phyloP scores from a whole-genome alignment of 2,329 filamentous ascomycete genomes.

The Myriosclerotinia scirpicola region DNA sequence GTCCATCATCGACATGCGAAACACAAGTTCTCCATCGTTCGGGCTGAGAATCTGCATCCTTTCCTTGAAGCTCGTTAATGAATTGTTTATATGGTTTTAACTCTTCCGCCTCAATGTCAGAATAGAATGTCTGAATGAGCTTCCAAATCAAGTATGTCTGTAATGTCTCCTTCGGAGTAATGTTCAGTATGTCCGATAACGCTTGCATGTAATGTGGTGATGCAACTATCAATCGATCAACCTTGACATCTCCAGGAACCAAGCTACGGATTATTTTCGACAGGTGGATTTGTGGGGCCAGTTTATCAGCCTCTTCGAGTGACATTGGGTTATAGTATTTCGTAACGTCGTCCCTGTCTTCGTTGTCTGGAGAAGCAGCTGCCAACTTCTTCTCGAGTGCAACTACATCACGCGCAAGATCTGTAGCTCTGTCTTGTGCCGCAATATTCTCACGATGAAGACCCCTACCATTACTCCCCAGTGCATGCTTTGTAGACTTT shows the following conservation, averaged over 20 bases:
- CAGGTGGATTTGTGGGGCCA: conserved; percentile 58
- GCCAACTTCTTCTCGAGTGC: conserved; percentile 63
- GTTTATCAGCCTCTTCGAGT: conserved; percentile 53
- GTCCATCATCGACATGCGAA: conserved; percentile 53
- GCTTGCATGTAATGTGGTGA: conserved; percentile 61
- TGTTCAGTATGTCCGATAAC: conserved; percentile 54
- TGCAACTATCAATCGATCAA: conserved; percentile 56
- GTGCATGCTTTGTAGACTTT: conserved; percentile 26
- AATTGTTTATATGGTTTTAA: conserved; percentile 61
- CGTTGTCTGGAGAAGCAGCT: conserved; percentile 55
- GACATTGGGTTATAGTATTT: conserved; percentile 66
- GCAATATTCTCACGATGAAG: conserved; percentile 26
- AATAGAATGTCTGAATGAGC: conserved; percentile 53
- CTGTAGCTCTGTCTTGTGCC: conserved; percentile 23
- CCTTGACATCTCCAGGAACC: conserved; percentile 51
- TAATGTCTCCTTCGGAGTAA: conserved; percentile 55
- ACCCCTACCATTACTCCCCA: conserved; percentile 17
- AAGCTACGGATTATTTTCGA: conserved; percentile 53
- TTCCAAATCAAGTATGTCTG: conserved; percentile 67
- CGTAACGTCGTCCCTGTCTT: conserved; percentile 61
- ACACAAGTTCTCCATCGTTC: conserved; percentile 70
- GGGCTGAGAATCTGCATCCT: conserved; percentile 59
- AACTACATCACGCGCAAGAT: conserved; percentile 47
- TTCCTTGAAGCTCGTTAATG: conserved; percentile 59
- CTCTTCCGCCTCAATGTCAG: conserved; percentile 57